A percentile compares a stretch with the other conserved stretches of the same genome.
phyloP scores from a whole-genome alignment of 352 stramenopile genomes.

The Pythium diclinum region DNA sequence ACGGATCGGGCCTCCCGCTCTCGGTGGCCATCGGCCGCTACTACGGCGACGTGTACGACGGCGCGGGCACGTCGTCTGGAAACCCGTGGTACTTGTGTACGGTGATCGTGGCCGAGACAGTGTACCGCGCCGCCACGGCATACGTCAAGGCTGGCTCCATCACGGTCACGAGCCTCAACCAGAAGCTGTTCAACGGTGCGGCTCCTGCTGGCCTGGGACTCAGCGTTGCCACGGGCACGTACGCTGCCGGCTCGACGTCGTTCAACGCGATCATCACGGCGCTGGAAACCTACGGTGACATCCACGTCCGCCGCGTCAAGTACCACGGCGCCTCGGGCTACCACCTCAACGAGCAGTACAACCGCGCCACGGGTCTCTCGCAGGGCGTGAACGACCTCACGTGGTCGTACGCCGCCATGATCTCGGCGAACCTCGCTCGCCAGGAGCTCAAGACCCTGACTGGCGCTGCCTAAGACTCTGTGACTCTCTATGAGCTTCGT shows the following conservation, averaged over 20 bases:
- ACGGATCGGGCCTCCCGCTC: conserved; percentile 19
- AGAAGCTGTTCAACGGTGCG: conserved; percentile 27
- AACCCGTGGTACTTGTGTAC: conserved; percentile 31
- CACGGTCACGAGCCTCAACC: conserved; percentile 26
- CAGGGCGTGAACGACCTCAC: conserved; percentile 34
- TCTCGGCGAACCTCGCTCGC: conserved; percentile 24
- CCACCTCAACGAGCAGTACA: conserved; percentile 38
- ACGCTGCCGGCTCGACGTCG: conserved; percentile 11
- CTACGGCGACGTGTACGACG: conserved; percentile 29
- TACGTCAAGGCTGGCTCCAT: conserved; percentile 26
- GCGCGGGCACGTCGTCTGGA: conserved; percentile 21
- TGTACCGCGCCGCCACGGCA: conserved; percentile 19
- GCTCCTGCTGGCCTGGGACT: conserved; percentile 19
- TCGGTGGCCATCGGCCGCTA: conserved; percentile 30
- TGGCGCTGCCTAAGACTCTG: too few species aligned
- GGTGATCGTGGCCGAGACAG: conserved; percentile 20
- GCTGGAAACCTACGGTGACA: conserved; percentile 26
- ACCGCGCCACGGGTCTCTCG: conserved; percentile 26
- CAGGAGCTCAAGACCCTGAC: conserved; percentile 28
- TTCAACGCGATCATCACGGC: conserved; percentile 26
- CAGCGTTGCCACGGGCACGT: conserved; percentile 21
- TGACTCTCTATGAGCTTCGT: too few species aligned
- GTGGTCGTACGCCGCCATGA: conserved; percentile 31
- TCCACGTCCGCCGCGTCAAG: conserved; percentile 28
- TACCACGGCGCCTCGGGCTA: conserved; percentile 24